These are phyloP conservation scores for Coemansia sp. DNA, from an alignment of 192 early-diverging fungal species.

Conservation along the genomic window DNA sequence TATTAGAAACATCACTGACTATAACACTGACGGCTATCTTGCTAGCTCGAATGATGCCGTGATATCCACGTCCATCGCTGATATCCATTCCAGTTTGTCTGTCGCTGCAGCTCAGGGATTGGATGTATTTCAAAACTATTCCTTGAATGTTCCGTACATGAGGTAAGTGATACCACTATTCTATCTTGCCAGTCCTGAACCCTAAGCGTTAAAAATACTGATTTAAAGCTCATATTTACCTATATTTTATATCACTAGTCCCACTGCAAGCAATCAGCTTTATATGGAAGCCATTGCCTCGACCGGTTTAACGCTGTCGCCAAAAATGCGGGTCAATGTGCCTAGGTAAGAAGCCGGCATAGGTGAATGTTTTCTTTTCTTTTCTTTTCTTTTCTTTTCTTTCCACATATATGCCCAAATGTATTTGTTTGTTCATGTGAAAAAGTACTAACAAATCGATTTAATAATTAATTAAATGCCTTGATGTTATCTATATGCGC, in stretches of 20 bases:
- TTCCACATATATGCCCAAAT: too few species aligned
- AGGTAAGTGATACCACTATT: background rate
- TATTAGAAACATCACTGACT: background rate
- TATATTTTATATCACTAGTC: constrained; percentile 1
- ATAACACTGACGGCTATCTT: background rate
- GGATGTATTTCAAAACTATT: constrained; percentile 7
- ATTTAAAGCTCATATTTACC: too few species aligned
- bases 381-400: too few species aligned
- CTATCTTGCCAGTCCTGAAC: too few species aligned
- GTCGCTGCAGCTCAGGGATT: background rate
- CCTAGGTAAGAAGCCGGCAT: background rate
- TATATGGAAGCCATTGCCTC: constrained; percentile 13
- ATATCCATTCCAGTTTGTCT: too few species aligned
- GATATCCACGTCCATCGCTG: background rate
- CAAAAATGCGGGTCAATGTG: background rate
- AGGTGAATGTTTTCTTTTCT: too few species aligned
- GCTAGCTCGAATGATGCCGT: background rate
- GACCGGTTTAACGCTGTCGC: background rate
- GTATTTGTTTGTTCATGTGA: background rate
- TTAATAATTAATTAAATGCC: background rate
- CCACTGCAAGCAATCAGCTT: constrained; percentile 12
- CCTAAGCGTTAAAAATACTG: too few species aligned
- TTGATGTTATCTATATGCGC: too few species aligned
- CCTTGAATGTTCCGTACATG: constrained; percentile 8
- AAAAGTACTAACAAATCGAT: too few species aligned